These are phyloP conservation scores for Aureobasidium zeae DNA, from an alignment of 2,329 filamentous ascomycete species.

Conservation along the genomic window DNA sequence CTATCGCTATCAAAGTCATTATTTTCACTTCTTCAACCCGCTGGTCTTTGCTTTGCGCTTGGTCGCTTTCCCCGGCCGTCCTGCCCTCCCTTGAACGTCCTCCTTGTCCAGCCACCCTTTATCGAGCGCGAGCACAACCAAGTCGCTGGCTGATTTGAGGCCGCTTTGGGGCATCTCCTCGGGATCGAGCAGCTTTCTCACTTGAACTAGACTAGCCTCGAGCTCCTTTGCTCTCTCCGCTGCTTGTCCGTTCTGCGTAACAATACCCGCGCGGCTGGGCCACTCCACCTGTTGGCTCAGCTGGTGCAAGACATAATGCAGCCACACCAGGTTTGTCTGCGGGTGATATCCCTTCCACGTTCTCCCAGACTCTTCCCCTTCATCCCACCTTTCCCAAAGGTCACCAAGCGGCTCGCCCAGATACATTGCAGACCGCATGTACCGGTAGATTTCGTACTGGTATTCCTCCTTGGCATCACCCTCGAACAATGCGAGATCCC, in stretches of 20 bases:
- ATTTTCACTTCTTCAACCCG: slow-evolving; percentile 1
- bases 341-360: slow-evolving; percentile 50
- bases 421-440: slow-evolving; percentile 37
- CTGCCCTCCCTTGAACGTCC: slow-evolving; percentile 26
- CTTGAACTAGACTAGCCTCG: slow-evolving; percentile 29
- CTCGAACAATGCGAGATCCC: slow-evolving; percentile 37
- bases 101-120: slow-evolving; percentile 29
- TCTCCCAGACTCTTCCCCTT: slow-evolving; percentile 18
- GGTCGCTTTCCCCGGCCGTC: slow-evolving; percentile 2
- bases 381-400: slow-evolving; percentile 26
- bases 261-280: slow-evolving; percentile 16
- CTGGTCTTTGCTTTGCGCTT: slow-evolving; percentile 15
- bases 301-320: slow-evolving; percentile 51
- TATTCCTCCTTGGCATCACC: slow-evolving; percentile 41
- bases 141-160: slow-evolving; percentile 17
- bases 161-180: slow-evolving; percentile 22
- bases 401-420: slow-evolving; percentile 35
- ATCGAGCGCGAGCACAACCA: slow-evolving; percentile 27
- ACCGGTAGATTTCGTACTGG: slow-evolving; percentile 49
- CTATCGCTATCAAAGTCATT: slow-evolving; percentile 11
- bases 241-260: not conserved
- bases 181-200: slow-evolving; percentile 34
- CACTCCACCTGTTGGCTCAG: slow-evolving; percentile 35
- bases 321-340: slow-evolving; percentile 54
- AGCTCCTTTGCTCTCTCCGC: slow-evolving; percentile 30